Base-by-base conservation (phyloP, 1,284 basidiomycete genomes). In the Melampsora abietis-canadensis region DNA sequence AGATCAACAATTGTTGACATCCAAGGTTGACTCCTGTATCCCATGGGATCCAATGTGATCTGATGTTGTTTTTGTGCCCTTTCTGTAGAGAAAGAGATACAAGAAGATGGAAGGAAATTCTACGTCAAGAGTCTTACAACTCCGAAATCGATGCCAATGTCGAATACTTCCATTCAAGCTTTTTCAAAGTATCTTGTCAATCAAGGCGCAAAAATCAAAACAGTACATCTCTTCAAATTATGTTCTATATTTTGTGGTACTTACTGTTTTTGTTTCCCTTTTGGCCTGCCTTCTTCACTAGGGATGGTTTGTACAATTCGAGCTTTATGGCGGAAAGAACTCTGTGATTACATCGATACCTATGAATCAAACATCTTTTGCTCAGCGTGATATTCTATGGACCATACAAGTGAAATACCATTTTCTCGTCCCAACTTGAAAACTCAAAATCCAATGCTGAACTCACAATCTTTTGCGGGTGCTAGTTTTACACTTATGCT, bases 101-200 rank as follows among this genome's bases (percentile, higher is more conserved):
- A 19, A 21, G 15, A 12, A n/a, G 68, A 72, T 54, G 60, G 63
- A 21, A 77, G 79, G 57, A 72, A 76, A 21, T 79, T 79, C 66
- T 79, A 78, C 59, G 78, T 78, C 40, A 79, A 80, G 75, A 68
- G 63, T 15, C 63, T 80, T 37, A 77, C 78, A 65, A 80, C 77
- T 19, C 78, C 79, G 12, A 62, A 73, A 64, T 62, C 66, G 2
- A 27, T 30, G 17, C 78, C 77, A n/a, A 48, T 80, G 51, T 69
- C 77, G n/a, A 37, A 67, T 5, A 59, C 74, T 30, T 76, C 77
- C 17, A 19, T 78, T 8, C 30, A 59, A 6, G 66, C 66, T 27
- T 80, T 78, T 70, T 76, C 78, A 60, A 75, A 77, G 59, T 80
- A 80, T 63, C 48, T 79, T 7, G 76, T 66, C 60, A 73, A 60